These are phyloP conservation scores for Hippophae rhamnoides DNA, from an alignment of 306 rosid species.

Conservation along the genomic window DNA sequence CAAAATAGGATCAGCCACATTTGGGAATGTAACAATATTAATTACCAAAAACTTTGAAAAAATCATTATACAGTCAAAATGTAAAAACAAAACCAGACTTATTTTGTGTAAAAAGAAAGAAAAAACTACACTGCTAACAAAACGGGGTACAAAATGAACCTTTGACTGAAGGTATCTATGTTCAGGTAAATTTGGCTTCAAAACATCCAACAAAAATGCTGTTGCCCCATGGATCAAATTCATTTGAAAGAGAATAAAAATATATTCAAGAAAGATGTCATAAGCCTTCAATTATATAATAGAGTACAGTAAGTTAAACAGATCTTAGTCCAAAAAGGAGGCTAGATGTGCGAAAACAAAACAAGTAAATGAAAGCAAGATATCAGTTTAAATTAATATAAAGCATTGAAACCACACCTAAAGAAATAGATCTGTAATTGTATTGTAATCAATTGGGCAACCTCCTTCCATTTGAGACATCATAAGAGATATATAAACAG, in stretches of 20 bases:
- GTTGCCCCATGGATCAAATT: slow-evolving; percentile 97
- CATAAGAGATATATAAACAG: slow-evolving; percentile 95
- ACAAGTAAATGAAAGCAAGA: neutral
- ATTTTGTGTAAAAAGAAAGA: too few relatives aligned
- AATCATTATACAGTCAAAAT: slow-evolving; percentile 10
- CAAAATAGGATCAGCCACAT: slow-evolving; percentile 95
- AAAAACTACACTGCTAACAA: too few relatives aligned
- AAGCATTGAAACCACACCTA: slow-evolving; percentile 43
- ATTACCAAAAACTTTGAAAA: slow-evolving; percentile 69
- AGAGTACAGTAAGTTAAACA: too few relatives aligned
- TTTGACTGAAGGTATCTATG: slow-evolving; percentile 87
- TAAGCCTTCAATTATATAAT: neutral
- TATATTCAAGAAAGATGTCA: slow-evolving; percentile 3
- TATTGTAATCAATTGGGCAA: slow-evolving; percentile 90
- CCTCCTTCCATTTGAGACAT: slow-evolving; percentile 99
- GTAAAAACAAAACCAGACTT: slow-evolving; percentile 10
- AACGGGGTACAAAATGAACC: slow-evolving; percentile 25
- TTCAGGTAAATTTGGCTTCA: slow-evolving; percentile 93
- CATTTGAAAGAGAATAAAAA: slow-evolving; percentile 40
- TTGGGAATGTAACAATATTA: slow-evolving; percentile 91
- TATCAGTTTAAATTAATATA: neutral
- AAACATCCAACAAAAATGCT: slow-evolving; percentile 86
- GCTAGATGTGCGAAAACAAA: too few relatives aligned
- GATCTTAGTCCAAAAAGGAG: too few relatives aligned
- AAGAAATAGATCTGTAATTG: slow-evolving; percentile 93